phyloP scores from a whole-genome alignment of 108 stramenopile genomes.

The Nannochloropsis oceanica region DNA sequence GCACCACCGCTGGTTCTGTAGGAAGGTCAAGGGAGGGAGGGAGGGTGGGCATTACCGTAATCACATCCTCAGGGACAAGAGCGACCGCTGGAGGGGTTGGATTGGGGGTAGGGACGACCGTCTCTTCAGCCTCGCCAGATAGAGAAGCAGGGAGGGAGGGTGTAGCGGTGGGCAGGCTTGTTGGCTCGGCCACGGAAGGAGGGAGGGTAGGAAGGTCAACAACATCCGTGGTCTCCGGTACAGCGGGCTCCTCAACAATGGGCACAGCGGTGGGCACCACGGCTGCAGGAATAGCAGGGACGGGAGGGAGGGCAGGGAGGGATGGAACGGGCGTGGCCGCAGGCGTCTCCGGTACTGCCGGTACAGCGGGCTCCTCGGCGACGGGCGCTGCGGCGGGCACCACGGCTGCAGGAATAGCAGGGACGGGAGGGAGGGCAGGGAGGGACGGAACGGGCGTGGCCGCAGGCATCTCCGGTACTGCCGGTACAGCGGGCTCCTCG shows the following conservation, averaged over 20 bases:
- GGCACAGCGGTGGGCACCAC: background rate
- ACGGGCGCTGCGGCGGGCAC: background rate
- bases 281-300: background rate
- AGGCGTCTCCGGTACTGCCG: background rate
- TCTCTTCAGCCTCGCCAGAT: too few relatives aligned
- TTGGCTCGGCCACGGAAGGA: background rate
- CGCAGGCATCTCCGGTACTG: background rate
- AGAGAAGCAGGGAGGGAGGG: too few relatives aligned
- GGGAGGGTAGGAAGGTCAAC: background rate
- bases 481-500: background rate
- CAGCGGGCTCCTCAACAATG: background rate
- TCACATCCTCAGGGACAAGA: too few relatives aligned
- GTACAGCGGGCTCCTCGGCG: background rate
- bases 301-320: background rate
- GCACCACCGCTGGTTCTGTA: too few relatives aligned
- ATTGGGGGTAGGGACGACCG: too few relatives aligned
- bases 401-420: background rate
- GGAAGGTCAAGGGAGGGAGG: too few relatives aligned
- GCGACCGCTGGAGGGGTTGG: too few relatives aligned
- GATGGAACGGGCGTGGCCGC: background rate
- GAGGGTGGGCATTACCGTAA: too few relatives aligned
- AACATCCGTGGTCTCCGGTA: background rate
- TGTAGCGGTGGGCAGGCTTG: background rate
- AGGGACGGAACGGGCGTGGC: background rate
- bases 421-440: background rate